Percentiles rank a stretch among this genome's conserved stretches.
These are phyloP conservation scores for Trypanosoma rangeli DNA, from an alignment of 208 protist species.

Conservation along the genomic window DNA sequence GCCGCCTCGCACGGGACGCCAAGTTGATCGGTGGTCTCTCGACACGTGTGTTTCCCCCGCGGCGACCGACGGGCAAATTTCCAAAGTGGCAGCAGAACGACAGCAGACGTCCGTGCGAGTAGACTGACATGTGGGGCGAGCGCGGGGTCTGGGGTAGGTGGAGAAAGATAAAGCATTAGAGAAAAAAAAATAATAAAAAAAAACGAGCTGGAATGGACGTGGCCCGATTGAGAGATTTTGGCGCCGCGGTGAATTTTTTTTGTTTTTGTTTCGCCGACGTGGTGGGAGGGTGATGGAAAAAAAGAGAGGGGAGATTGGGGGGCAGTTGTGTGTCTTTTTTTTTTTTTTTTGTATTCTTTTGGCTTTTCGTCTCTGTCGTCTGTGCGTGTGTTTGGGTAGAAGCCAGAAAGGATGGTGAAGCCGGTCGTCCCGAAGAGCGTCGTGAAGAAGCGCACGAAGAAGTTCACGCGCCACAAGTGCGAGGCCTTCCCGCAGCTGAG, in stretches of 20 bases:
- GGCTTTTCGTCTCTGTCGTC: slow-evolving; percentile 1
- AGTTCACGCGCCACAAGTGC: slow-evolving; percentile 96
- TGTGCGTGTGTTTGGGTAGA: background rate
- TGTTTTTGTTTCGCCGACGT: no score
- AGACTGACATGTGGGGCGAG: background rate
- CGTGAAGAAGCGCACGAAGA: slow-evolving; percentile 98
- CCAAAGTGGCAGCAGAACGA: background rate
- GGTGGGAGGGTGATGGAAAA: no score
- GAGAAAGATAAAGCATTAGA: background rate
- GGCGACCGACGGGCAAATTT: background rate
- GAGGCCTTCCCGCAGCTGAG: slow-evolving; percentile 94
- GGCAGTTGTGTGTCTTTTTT: background rate
- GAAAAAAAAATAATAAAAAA: background rate
- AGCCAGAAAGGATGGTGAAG: slow-evolving; percentile 87
- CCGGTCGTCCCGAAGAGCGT: slow-evolving; percentile 90
- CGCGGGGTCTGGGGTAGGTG: background rate
- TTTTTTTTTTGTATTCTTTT: slow-evolving; percentile 15
- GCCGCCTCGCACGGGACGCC: slow-evolving; percentile 27
- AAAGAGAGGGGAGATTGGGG: background rate
- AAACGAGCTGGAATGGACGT: background rate
- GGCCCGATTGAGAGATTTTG: background rate
- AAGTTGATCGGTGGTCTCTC: slow-evolving; percentile 21
- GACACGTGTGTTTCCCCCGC: slow-evolving; percentile 22
- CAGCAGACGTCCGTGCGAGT: background rate
- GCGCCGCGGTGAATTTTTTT: no score